Conservation (phyloP, 306 rosid species). For the Ormosia semicastrata region DNA sequence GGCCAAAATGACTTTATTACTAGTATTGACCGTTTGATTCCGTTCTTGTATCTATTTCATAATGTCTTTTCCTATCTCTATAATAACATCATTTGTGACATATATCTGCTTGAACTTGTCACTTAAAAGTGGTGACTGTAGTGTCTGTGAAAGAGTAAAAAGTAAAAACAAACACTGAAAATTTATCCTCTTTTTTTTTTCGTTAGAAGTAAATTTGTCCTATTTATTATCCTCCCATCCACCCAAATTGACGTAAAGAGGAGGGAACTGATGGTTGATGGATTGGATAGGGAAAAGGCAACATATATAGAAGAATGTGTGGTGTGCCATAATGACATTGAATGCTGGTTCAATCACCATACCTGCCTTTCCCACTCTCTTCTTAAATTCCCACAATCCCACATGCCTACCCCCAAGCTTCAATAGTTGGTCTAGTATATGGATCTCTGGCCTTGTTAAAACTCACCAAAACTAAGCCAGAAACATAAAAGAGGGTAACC, state of each 20-base stretch:
- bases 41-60: too few relatives aligned
- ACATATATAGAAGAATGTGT: conserved; percentile 17
- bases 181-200: too few relatives aligned
- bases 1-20: too few relatives aligned
- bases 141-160: too few relatives aligned
- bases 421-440: not conserved
- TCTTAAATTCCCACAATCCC: conserved; percentile 8
- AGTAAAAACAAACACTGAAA: too few relatives aligned
- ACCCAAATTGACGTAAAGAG: not conserved
- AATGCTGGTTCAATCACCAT: conserved; percentile 16
- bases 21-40: too few relatives aligned
- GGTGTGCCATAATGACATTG: conserved; percentile 30
- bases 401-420: not conserved
- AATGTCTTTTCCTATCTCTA: too few relatives aligned
- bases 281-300: not conserved
- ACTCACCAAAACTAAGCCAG: not conserved
- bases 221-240: not conserved
- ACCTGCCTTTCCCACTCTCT: conserved; percentile 12
- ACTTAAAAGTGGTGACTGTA: too few relatives aligned
- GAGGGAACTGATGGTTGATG: not conserved
- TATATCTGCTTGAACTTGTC: too few relatives aligned
- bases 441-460: not conserved
- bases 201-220: not conserved
- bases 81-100: too few relatives aligned
- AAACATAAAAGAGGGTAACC: not conserved